Evolutionary conservation across 345 rosid genomes (phyloP).

Genomic region (Combretum micranthum): DNA sequence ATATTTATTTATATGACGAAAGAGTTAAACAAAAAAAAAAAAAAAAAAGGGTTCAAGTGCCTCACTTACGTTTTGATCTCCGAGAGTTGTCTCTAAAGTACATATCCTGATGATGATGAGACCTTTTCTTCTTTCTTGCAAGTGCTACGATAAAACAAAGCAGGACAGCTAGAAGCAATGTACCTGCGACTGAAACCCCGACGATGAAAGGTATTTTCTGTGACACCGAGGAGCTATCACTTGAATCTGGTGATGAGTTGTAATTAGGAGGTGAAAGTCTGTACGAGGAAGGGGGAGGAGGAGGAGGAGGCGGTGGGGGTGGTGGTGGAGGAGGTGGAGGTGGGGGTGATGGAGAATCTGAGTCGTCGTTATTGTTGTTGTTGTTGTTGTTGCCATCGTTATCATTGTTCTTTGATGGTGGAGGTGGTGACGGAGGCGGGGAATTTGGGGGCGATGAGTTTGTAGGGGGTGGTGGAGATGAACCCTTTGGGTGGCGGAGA

Average conservation of each 20-base stretch:
- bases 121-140: slow-evolving; percentile 42
- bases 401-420: slow-evolving; percentile 5
- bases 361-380: neutral
- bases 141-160: slow-evolving; percentile 29
- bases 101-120: slow-evolving; percentile 23
- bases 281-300: slow-evolving; percentile 26
- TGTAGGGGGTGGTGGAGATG: slow-evolving; percentile 19
- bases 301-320: slow-evolving; percentile 21
- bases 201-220: slow-evolving; percentile 10
- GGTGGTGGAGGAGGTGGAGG: slow-evolving; percentile 29
- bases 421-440: slow-evolving; percentile 10
- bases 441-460: slow-evolving; percentile 15
- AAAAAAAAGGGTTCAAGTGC: slow-evolving; percentile 3
- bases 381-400: too few relatives aligned
- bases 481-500: slow-evolving; percentile 11
- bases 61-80: slow-evolving; percentile 8
- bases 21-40: too few relatives aligned
- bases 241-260: slow-evolving; percentile 1
- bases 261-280: slow-evolving; percentile 3
- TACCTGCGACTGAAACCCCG: slow-evolving; percentile 40
- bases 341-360: slow-evolving; percentile 12
- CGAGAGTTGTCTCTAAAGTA: slow-evolving; percentile 24
- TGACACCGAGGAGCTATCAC: slow-evolving; percentile 8
- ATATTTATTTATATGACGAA: too few relatives aligned
- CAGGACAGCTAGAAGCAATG: slow-evolving; percentile 31